These are phyloP conservation scores for Rhizodiscina lignyota DNA, from an alignment of 495 filamentous ascomycete species.

Conservation along the genomic window DNA sequence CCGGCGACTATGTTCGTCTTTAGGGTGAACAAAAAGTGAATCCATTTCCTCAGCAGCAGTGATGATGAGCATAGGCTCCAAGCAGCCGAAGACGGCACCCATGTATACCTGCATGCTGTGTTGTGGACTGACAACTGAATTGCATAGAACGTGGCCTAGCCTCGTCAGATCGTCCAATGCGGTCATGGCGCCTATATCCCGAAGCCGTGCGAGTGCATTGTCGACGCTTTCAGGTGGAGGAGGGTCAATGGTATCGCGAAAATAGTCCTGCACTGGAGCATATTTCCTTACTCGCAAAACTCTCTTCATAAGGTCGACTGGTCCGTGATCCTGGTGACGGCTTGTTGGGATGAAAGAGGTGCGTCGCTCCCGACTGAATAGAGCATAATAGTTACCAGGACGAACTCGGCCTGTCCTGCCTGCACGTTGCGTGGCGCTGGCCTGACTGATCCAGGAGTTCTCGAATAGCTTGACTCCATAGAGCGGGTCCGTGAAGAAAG, in stretches of 20 bases:
- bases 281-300: conserved; percentile 33
- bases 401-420: conserved; percentile 43
- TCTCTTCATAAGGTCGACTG: conserved; percentile 35
- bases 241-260: conserved; percentile 35
- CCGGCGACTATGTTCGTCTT: conserved; percentile 10
- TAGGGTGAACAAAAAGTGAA: conserved; percentile 28
- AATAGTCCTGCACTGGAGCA: conserved; percentile 28
- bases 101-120: conserved; percentile 42
- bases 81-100: conserved; percentile 41
- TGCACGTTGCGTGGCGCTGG: conserved; percentile 37
- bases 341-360: conserved; percentile 19
- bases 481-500: conserved; percentile 31
- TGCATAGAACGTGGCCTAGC: conserved; percentile 31
- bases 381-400: conserved; percentile 39
- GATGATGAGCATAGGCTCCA: conserved; percentile 42
- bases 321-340: conserved; percentile 20
- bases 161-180: conserved; percentile 32
- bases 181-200: conserved; percentile 31
- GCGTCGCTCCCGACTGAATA: conserved; percentile 32
- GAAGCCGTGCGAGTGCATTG: conserved; percentile 28
- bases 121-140: conserved; percentile 31
- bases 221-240: conserved; percentile 27
- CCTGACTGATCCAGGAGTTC: conserved; percentile 36
- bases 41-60: conserved; percentile 23
- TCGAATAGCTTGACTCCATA: conserved; percentile 28